Base-by-base conservation (phyloP, 1,139 yeast genomes). In the Candida neerlandica region DNA sequence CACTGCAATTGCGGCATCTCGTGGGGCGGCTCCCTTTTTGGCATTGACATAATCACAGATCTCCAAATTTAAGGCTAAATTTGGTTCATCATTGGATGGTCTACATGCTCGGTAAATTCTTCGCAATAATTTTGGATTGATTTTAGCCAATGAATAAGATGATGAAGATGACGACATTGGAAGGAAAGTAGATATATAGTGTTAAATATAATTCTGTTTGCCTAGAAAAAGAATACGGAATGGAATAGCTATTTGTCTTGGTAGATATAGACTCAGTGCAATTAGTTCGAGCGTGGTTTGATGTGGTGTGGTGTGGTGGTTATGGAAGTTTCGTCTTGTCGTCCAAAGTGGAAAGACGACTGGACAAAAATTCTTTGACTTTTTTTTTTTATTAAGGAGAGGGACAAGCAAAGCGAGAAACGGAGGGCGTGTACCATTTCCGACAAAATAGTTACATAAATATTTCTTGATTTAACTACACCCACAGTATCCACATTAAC, bases 21-120 rank as follows among this genome's bases (percentile, higher is more conserved):
- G 80, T 3, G 99, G 97, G 14, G 89, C 78, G 18, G 85, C 80
- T 16, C 96, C 98, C 69, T 92, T 96, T 64, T 94, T 94, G 52
- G 89, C 92, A 65, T 94, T 94, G 67, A 94, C 85, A 60, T 87
- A 80, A 68, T 94, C 99, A 55, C 98, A 94, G 54, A 94, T 92
- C 64, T 94, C 98, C 59, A 94, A 73, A 66, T 92, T 94, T 56
- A 91, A 73, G 1, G 92, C 89, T 54, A 92, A 77, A 63, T 94
- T 94, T 6, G 99, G 98, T 69, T 92, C 97, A 48, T 81, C 78
- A 49, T 89, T 75, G 2, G 94, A 78, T 42, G 96, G 88, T 57
- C 95, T 81, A 62, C 98, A 92, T 2, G 99, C 97, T 55, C 97
- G 82, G 62, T 90, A 86, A 50, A 85, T 84, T 65, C 88, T 73